These are phyloP conservation scores for Canariomyces notabilis DNA, from an alignment of 2,329 filamentous ascomycete genomes.

Conservation along the genomic window DNA sequence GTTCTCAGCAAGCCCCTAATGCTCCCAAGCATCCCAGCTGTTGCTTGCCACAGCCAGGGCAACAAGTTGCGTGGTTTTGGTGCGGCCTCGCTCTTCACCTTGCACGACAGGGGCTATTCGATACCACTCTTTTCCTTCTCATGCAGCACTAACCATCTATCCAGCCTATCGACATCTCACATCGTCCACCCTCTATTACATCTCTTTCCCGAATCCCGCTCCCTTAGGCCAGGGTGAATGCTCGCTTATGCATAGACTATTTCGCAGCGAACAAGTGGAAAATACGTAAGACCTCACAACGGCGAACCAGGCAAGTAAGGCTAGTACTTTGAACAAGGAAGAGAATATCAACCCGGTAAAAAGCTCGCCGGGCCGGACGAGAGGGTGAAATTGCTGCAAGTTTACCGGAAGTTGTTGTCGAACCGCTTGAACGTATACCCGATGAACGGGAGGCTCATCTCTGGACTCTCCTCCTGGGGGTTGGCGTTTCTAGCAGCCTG, in stretches of 20 bases:
- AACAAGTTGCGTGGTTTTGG: not conserved
- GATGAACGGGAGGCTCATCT: conserved; percentile 94
- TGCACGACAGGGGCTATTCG: not conserved
- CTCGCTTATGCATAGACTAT: not conserved
- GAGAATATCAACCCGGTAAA: not conserved
- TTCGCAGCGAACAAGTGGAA: not conserved
- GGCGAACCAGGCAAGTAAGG: not conserved
- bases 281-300: not conserved
- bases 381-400: not conserved
- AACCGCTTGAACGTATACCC: conserved; percentile 99
- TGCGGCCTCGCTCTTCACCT: not conserved
- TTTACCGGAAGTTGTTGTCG: conserved; percentile 62
- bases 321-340: too few relatives aligned
- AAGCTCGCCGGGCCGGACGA: not conserved
- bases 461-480: conserved; percentile 70
- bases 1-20: too few relatives aligned
- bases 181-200: not conserved
- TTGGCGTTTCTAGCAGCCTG: conserved; percentile 60
- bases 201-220: not conserved
- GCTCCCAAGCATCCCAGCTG: too few relatives aligned
- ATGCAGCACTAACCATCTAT: not conserved
- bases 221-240: too few relatives aligned
- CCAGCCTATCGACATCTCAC: not conserved
- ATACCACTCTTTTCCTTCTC: not conserved
- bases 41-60: too few relatives aligned